Percentiles rank a stretch among this genome's conserved stretches.
Evolutionary conservation across 345 rosid genomes (phyloP).

Genomic region (Boechera retrofracta): DNA sequence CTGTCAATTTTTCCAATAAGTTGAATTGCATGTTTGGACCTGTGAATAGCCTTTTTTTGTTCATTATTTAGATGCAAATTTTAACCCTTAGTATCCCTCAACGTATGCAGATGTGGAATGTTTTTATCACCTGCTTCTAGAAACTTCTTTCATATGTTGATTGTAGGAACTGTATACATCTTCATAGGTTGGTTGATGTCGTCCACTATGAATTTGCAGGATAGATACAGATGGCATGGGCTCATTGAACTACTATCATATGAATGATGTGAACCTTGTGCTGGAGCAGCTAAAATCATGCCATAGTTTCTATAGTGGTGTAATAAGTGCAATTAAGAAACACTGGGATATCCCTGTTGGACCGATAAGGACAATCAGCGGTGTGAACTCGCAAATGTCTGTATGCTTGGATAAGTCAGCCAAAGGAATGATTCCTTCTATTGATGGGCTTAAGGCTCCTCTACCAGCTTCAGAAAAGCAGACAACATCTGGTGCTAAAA

Average conservation of each 20-base stretch:
- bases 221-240: slow-evolving; percentile 64
- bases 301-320: slow-evolving; percentile 51
- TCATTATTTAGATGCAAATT: slow-evolving; percentile 16
- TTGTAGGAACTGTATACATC: slow-evolving; percentile 21
- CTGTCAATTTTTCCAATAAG: slow-evolving; percentile 1
- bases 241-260: slow-evolving; percentile 64
- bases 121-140: slow-evolving; percentile 15
- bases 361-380: slow-evolving; percentile 48
- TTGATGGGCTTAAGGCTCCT: slow-evolving; percentile 43
- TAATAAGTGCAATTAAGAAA: slow-evolving; percentile 65
- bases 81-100: slow-evolving; percentile 17
- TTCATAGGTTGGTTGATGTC: slow-evolving; percentile 35
- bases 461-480: slow-evolving; percentile 28
- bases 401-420: slow-evolving; percentile 38
- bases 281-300: slow-evolving; percentile 73
- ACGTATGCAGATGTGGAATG: slow-evolving; percentile 15
- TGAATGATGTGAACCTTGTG: slow-evolving; percentile 61
- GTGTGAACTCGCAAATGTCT: slow-evolving; percentile 49
- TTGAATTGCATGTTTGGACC: slow-evolving; percentile 30
- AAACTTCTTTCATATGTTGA: slow-evolving; percentile 27
- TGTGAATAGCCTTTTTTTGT: slow-evolving; percentile 20
- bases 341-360: slow-evolving; percentile 61
- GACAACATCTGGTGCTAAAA: slow-evolving; percentile 43
- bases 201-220: slow-evolving; percentile 59
- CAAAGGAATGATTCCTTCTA: slow-evolving; percentile 47